A percentile compares a stretch with the other conserved stretches of the same genome.
Conservation (phyloP, 306 rosid genomes). For the Casuarina glauca region DNA sequence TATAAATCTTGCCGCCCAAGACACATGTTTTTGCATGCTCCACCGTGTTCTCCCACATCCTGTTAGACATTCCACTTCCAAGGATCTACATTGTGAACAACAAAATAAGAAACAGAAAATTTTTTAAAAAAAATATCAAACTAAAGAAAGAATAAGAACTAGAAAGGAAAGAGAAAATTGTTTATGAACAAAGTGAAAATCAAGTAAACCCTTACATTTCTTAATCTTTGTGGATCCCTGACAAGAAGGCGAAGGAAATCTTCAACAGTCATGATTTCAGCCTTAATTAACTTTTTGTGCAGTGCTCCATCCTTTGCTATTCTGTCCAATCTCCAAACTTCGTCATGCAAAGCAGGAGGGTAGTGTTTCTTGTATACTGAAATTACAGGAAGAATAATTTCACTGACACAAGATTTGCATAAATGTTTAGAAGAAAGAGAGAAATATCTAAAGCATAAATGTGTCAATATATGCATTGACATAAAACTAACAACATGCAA, state of each 20-base stretch:
- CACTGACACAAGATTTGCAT: constrained; percentile 4
- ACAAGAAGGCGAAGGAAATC: constrained; percentile 77
- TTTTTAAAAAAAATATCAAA: not conserved
- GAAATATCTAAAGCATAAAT: not conserved
- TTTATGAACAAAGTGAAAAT: not conserved
- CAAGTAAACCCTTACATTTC: constrained; percentile 61
- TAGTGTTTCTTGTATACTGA: constrained; percentile 89
- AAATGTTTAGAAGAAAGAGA: not conserved
- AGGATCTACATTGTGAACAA: constrained; percentile 49
- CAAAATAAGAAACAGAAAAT: constrained; percentile 7
- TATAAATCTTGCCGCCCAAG: constrained; percentile 72
- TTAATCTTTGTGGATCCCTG: constrained; percentile 67
- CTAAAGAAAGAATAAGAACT: not conserved
- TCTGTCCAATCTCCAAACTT: constrained; percentile 88
- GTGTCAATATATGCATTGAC: not conserved
- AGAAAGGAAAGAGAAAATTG: constrained; percentile 10
- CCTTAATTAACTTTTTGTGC: constrained; percentile 65
- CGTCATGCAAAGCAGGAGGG: constrained; percentile 83
- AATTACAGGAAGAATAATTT: constrained; percentile 24
- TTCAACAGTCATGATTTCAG: constrained; percentile 63
- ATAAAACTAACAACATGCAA: not conserved
- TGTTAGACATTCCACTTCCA: constrained; percentile 90
- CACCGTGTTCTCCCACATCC: constrained; percentile 92
- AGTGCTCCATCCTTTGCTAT: constrained; percentile 91
- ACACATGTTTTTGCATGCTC: constrained; percentile 94